phyloP scores from a whole-genome alignment of 75 land plant genomes.

The Pinus taeda region DNA sequence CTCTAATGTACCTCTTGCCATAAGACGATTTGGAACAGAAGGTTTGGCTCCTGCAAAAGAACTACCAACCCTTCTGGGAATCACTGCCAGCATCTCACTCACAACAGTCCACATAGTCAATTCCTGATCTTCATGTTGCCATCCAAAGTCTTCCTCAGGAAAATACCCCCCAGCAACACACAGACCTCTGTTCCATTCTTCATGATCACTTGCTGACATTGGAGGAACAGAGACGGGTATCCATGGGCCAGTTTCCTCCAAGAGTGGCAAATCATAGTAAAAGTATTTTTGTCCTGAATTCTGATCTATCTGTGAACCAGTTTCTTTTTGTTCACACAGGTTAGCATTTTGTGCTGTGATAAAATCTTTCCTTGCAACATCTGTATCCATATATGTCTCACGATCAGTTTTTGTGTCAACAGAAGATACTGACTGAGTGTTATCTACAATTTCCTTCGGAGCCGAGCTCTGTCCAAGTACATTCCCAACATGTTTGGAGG shows the following conservation, averaged over 20 bases:
- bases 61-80: constrained; percentile 39
- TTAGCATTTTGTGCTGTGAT: not conserved
- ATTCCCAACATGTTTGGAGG: not conserved
- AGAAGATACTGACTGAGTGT: not conserved
- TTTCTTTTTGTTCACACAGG: not conserved
- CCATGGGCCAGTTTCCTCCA: constrained; percentile 94
- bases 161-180: constrained; percentile 50
- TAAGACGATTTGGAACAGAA: constrained; percentile 8
- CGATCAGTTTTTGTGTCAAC: not conserved
- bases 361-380: not conserved
- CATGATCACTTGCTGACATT: constrained; percentile 47
- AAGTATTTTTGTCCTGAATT: constrained; percentile 33
- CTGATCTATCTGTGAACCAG: not conserved
- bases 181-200: constrained; percentile 39
- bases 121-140: constrained; percentile 56
- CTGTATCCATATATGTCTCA: not conserved
- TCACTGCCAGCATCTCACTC: constrained; percentile 60
- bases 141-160: constrained; percentile 57
- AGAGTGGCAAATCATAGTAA: constrained; percentile 66
- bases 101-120: constrained; percentile 81
- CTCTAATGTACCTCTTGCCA: constrained; percentile 43
- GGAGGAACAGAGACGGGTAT: constrained; percentile 97
- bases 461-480: not conserved
- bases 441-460: not conserved
- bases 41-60: constrained; percentile 30